A percentile compares a stretch with the other conserved stretches of the same genome.
Conservation (phyloP, 2,329 filamentous ascomycete genomes). For the Microcyclosporella mali region DNA sequence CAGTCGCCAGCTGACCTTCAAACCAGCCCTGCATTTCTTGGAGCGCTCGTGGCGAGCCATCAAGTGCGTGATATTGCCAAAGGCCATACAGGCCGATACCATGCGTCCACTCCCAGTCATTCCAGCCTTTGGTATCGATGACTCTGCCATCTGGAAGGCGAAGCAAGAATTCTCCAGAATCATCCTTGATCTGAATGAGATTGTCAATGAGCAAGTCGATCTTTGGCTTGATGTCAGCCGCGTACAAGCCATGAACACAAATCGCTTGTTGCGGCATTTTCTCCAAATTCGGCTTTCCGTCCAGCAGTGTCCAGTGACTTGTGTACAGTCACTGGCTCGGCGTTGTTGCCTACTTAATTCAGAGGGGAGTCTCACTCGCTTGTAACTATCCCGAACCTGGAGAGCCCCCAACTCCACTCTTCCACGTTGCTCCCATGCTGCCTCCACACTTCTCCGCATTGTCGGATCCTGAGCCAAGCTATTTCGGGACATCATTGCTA, state of each 20-base stretch:
- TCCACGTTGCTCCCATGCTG: background rate
- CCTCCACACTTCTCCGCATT: slow-evolving; percentile 7
- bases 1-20: slow-evolving; percentile 58
- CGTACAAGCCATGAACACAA: slow-evolving; percentile 34
- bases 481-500: background rate
- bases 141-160: slow-evolving; percentile 64
- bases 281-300: background rate
- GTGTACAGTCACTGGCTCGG: background rate
- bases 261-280: slow-evolving; percentile 35
- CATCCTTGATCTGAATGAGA: slow-evolving; percentile 71
- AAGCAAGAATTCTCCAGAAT: slow-evolving; percentile 66
- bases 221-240: slow-evolving; percentile 44
- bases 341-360: slow-evolving; percentile 1
- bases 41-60: slow-evolving; percentile 55
- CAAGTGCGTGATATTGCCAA: slow-evolving; percentile 74
- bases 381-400: slow-evolving; percentile 1
- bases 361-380: slow-evolving; percentile 4
- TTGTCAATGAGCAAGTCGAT: slow-evolving; percentile 65
- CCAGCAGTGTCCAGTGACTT: background rate
- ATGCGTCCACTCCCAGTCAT: slow-evolving; percentile 59
- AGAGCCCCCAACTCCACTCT: background rate
- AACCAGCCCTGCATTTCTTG: slow-evolving; percentile 70
- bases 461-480: too few relatives aligned
- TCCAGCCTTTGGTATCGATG: slow-evolving; percentile 80
- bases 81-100: slow-evolving; percentile 59